These are phyloP conservation scores for Pseudogymnoascus sp. DNA, from an alignment of 2,329 filamentous ascomycete species.

Conservation along the genomic window DNA sequence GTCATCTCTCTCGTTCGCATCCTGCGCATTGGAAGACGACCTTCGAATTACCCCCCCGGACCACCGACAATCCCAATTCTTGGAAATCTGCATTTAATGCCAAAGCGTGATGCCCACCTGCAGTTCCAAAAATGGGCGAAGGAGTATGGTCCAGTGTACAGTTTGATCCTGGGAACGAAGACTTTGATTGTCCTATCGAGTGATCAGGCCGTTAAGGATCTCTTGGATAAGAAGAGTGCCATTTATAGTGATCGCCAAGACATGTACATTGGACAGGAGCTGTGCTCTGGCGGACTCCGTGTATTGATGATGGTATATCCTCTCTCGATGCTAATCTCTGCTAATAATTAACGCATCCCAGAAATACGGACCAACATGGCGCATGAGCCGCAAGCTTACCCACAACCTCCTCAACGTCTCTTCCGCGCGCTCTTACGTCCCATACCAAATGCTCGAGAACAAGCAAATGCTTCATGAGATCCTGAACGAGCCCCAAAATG, in stretches of 20 bases:
- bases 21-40: constrained; percentile 10
- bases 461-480: constrained; percentile 39
- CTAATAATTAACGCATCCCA: constrained; percentile 29
- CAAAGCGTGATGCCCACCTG: constrained; percentile 9
- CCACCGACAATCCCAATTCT: constrained; percentile 16
- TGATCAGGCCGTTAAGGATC: constrained; percentile 16
- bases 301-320: constrained; percentile 38
- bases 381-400: constrained; percentile 36
- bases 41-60: constrained; percentile 14
- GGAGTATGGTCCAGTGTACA: constrained; percentile 26
- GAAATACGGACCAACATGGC: constrained; percentile 24
- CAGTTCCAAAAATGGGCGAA: constrained; percentile 18
- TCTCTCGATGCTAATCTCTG: constrained; percentile 21
- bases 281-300: constrained; percentile 36
- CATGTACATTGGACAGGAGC: constrained; percentile 13
- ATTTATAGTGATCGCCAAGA: constrained; percentile 15
- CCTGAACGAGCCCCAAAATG: constrained; percentile 31
- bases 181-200: constrained; percentile 14
- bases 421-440: constrained; percentile 24
- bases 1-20: constrained; percentile 66
- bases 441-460: constrained; percentile 39
- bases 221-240: constrained; percentile 15
- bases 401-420: constrained; percentile 30
- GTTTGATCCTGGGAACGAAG: constrained; percentile 17
- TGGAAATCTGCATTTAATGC: constrained; percentile 16